These are phyloP conservation scores for Diaporthe caulivora DNA, from an alignment of 2,329 filamentous ascomycete species.

Conservation along the genomic window DNA sequence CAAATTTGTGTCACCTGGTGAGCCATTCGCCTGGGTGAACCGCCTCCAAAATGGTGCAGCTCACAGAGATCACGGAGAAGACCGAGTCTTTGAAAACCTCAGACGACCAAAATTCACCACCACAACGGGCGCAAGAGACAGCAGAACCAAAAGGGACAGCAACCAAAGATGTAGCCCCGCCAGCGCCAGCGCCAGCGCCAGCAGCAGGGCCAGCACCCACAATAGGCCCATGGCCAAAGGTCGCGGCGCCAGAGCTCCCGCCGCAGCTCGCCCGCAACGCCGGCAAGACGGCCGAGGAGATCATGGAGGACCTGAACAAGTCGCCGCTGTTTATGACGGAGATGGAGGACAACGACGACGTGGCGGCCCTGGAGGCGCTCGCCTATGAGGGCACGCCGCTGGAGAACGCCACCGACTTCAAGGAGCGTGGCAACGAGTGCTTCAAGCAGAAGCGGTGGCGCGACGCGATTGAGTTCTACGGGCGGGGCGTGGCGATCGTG, in stretches of 20 bases:
- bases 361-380: slow-evolving; percentile 89
- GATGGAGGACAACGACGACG: slow-evolving; percentile 84
- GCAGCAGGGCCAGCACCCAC: background rate
- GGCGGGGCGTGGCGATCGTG: slow-evolving; percentile 83
- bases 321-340: slow-evolving; percentile 96
- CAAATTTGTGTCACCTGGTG: background rate
- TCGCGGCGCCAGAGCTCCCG: slow-evolving; percentile 57
- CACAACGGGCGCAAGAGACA: slow-evolving; percentile 30
- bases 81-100: slow-evolving; percentile 36
- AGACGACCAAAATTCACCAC: slow-evolving; percentile 38
- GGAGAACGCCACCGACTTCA: slow-evolving; percentile 87
- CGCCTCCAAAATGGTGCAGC: slow-evolving; percentile 33
- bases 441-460: slow-evolving; percentile 80
- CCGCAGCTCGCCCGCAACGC: slow-evolving; percentile 55
- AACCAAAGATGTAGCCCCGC: background rate
- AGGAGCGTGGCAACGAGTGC: slow-evolving; percentile 91
- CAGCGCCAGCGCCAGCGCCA: slow-evolving; percentile 14
- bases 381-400: slow-evolving; percentile 92
- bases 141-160: background rate
- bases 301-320: slow-evolving; percentile 68
- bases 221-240: slow-evolving; percentile 36
- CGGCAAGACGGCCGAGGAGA: slow-evolving; percentile 66
- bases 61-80: slow-evolving; percentile 35
- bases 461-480: slow-evolving; percentile 93
- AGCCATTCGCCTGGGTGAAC: background rate